A percentile compares a stretch with the other conserved stretches of the same genome.
Conservation (phyloP, 495 filamentous ascomycete genomes). For the Astrocystis sublimbata region DNA sequence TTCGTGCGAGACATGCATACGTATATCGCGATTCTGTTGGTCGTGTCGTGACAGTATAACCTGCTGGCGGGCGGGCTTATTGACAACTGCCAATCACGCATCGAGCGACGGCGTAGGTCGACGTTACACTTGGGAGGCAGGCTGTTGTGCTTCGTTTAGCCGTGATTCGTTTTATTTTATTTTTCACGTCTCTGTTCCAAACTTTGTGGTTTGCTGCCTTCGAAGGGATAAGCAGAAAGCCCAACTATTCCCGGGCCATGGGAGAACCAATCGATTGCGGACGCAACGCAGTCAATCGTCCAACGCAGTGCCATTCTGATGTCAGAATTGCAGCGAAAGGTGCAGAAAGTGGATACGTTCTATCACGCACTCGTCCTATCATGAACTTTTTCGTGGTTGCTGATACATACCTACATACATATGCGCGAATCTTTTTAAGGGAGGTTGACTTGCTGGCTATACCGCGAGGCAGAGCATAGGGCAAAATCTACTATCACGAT, state of each 20-base stretch:
- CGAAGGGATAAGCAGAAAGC: not conserved
- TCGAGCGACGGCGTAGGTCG: not conserved
- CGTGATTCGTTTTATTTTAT: not conserved
- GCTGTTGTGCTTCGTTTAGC: slow-evolving; percentile 2
- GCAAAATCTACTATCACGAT: not conserved
- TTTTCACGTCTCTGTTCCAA: slow-evolving; percentile 1
- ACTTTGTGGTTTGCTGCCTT: slow-evolving; percentile 2
- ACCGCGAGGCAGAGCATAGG: slow-evolving; percentile 16
- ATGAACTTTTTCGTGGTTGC: not conserved
- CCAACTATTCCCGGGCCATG: not conserved
- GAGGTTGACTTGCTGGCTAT: slow-evolving; percentile 8
- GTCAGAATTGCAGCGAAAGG: not conserved
- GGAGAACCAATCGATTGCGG: not conserved
- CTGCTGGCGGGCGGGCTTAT: slow-evolving; percentile 9
- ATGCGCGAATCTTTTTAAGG: slow-evolving; percentile 6
- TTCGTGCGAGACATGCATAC: slow-evolving; percentile 23
- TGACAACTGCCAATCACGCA: slow-evolving; percentile 6
- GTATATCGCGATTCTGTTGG: slow-evolving; percentile 7
- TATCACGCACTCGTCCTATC: slow-evolving; percentile 4
- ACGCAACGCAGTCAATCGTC: not conserved
- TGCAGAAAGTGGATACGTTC: slow-evolving; percentile 1
- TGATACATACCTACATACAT: too few relatives aligned
- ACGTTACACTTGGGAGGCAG: not conserved
- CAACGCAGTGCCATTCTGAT: not conserved
- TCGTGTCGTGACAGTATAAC: slow-evolving; percentile 6